These are phyloP conservation scores for Debaryomyces psychrophilus DNA, from an alignment of 1,139 yeast species.

Conservation along the genomic window DNA sequence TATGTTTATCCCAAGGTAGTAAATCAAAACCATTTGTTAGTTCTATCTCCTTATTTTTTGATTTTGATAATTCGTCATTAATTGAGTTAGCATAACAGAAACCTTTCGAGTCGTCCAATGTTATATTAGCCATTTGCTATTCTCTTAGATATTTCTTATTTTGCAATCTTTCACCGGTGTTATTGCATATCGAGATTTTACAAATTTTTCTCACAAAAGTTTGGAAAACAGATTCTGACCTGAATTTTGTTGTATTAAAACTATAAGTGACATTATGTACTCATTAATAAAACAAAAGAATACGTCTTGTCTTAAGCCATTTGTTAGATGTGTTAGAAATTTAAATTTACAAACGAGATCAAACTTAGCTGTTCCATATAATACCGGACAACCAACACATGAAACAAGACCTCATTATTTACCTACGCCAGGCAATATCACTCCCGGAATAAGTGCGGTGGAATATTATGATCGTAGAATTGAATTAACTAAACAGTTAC, in stretches of 20 bases:
- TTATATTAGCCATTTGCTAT: constrained; percentile 10
- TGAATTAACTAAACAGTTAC: constrained; percentile 57
- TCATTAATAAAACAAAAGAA: neutral
- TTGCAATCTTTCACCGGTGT: constrained; percentile 3
- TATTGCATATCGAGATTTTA: constrained; percentile 1
- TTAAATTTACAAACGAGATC: constrained; percentile 21
- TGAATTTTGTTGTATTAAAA: neutral
- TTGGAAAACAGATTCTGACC: neutral
- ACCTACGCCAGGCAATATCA: constrained; percentile 73
- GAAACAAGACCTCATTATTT: constrained; percentile 82
- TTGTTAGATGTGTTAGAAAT: constrained; percentile 1
- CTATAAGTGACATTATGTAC: neutral
- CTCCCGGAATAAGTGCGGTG: constrained; percentile 83
- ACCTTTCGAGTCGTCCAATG: constrained; percentile 28
- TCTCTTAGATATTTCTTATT: neutral
- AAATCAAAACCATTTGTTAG: constrained; percentile 34
- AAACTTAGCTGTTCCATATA: constrained; percentile 26
- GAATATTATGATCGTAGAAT: constrained; percentile 80
- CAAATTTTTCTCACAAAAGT: constrained; percentile 9
- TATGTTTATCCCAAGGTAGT: constrained; percentile 29
- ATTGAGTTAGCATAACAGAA: constrained; percentile 19
- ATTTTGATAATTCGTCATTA: constrained; percentile 2
- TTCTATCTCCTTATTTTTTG: neutral
- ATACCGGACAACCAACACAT: constrained; percentile 81
- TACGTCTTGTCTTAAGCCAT: neutral